Evolutionary conservation across 768 basidiomycete species (phyloP), one percentile per base, ranked within the genome.

Genomic region (Melanogaster broomeanus): DNA sequence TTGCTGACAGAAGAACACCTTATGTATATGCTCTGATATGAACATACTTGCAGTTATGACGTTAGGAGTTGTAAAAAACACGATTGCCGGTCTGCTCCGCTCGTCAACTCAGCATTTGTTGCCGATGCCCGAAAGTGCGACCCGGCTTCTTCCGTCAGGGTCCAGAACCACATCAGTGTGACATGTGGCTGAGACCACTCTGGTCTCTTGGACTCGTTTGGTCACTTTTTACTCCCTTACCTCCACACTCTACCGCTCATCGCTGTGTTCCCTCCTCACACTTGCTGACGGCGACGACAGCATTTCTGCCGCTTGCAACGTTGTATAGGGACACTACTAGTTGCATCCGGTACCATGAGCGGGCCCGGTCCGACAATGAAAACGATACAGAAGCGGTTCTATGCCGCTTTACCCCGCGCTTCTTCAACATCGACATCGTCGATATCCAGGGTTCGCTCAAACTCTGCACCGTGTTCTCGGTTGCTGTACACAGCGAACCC

Each of bases 351-450:
- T 16, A 53, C 49, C 16, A 75, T 74, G 72, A 67, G 66, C 31
- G 58, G 70, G 44, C 72, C 72, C 2, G 68, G 70, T 18, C 65
- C 71, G 42, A 71, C 76, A 56, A 78, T 77, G 72, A 76, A 76
- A 68, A 74, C 74, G 22, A 72, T 80, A 22, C 77, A 77, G 55
- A 82, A 80, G 59, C 75, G 79, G n/a, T 65, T 82, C 38, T 78
- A 73, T 57, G 73, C 71, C 18, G 77, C 72, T 58, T 75, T 46
- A 27, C 74, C 72, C 35, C 76, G 75, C 43, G 65, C 67, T 8
- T 46, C 63, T 13, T 61, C 68, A 22, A 56, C 71, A 51, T 65
- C 72, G 22, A 55, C 72, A 4, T 53, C 61, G 3, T 59, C 62
- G 53, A 64, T 62, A 46, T 63, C 74, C 60, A 67, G 78, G 50